These are phyloP conservation scores for Lactifluus piperatus DNA, from an alignment of 768 basidiomycete species.

Conservation along the genomic window DNA sequence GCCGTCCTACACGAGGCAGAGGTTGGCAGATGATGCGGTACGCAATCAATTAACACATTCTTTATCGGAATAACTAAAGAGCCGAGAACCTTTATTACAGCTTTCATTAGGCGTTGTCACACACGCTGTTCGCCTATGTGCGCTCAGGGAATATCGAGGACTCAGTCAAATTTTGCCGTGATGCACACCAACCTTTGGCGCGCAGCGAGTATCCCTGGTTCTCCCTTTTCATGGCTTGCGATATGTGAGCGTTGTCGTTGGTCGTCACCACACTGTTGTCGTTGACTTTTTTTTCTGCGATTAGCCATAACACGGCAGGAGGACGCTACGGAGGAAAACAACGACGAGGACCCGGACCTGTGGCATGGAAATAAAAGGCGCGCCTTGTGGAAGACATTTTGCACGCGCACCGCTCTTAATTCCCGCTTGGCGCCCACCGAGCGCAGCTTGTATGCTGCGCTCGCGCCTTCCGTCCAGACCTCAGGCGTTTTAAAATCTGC, in stretches of 20 bases:
- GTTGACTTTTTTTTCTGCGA: background rate
- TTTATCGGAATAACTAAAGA: no score
- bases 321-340: slow-evolving; percentile 38
- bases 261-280: background rate
- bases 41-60: slow-evolving; percentile 22
- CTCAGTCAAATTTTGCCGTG: slow-evolving; percentile 72
- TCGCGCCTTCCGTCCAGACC: slow-evolving; percentile 66
- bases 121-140: slow-evolving; percentile 73
- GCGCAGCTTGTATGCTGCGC: slow-evolving; percentile 80
- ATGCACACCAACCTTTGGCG: slow-evolving; percentile 88
- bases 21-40: slow-evolving; percentile 63
- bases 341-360: slow-evolving; percentile 35
- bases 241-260: slow-evolving; percentile 51
- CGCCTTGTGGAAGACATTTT: slow-evolving; percentile 82
- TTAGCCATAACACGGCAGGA: slow-evolving; percentile 40
- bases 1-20: slow-evolving; percentile 31
- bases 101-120: slow-evolving; percentile 69
- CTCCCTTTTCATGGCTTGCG: slow-evolving; percentile 65
- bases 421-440: slow-evolving; percentile 53
- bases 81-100: slow-evolving; percentile 36
- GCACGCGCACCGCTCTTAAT: slow-evolving; percentile 68
- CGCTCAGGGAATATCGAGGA: slow-evolving; percentile 81
- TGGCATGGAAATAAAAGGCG: slow-evolving; percentile 74
- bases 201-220: slow-evolving; percentile 82
- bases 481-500: slow-evolving; percentile 56